Evolutionary conservation across 192 early-diverging fungal species (phyloP).

Genomic region (Linderina pennispora): DNA sequence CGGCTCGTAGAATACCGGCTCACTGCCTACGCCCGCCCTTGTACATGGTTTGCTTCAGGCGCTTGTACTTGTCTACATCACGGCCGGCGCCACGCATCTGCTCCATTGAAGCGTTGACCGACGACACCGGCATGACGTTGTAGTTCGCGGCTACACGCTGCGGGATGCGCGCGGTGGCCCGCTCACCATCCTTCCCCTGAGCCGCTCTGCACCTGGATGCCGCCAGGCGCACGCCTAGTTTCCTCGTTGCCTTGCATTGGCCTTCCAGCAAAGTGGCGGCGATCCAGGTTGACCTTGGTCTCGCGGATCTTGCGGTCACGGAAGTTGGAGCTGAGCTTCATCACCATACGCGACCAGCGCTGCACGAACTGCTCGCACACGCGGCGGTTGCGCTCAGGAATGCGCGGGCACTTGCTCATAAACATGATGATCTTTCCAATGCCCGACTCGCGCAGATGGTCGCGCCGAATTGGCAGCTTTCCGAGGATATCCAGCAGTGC

Average conservation of each 20-base stretch:
- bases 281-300: constrained; percentile 10
- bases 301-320: constrained; percentile 45
- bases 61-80: constrained; percentile 19
- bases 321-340: constrained; percentile 71
- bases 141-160: constrained; percentile 33
- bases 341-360: constrained; percentile 82
- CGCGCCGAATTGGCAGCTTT: constrained; percentile 65
- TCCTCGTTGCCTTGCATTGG: background rate
- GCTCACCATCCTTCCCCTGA: constrained; percentile 19
- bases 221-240: constrained; percentile 7
- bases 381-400: constrained; percentile 61
- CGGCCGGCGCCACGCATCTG: constrained; percentile 18
- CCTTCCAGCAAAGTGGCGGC: constrained; percentile 1
- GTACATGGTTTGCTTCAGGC: constrained; percentile 29
- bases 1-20: background rate
- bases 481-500: constrained; percentile 66
- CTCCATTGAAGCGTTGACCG: constrained; percentile 3
- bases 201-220: constrained; percentile 17
- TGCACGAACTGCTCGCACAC: constrained; percentile 72
- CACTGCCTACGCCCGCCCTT: constrained; percentile 14
- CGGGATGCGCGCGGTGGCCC: constrained; percentile 30
- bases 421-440: constrained; percentile 84
- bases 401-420: constrained; percentile 80
- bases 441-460: constrained; percentile 73
- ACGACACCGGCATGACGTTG: constrained; percentile 38